These are phyloP conservation scores for Hymenoscyphus fraxineus DNA, from an alignment of 2,329 filamentous ascomycete genomes.

Conservation along the genomic window DNA sequence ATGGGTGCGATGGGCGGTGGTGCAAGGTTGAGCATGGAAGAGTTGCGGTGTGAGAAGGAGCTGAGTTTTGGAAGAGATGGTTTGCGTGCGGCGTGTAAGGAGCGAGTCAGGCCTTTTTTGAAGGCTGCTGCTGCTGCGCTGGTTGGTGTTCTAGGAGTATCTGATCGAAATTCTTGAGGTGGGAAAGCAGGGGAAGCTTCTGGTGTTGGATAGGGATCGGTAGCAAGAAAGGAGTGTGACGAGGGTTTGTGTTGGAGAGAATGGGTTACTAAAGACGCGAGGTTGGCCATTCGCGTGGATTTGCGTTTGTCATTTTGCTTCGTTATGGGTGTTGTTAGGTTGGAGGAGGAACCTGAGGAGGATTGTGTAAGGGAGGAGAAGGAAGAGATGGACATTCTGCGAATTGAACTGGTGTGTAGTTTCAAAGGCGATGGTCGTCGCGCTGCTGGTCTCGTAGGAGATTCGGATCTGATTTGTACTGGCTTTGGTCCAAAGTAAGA, in stretches of 20 bases:
- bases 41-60: conserved; percentile 14
- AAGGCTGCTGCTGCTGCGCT: conserved; percentile 19
- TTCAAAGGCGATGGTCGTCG: conserved; percentile 25
- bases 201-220: conserved; percentile 26
- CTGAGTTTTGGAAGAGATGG: conserved; percentile 24
- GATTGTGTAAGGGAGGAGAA: conserved; percentile 16
- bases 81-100: conserved; percentile 22
- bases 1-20: neutral
- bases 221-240: conserved; percentile 28
- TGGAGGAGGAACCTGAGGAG: conserved; percentile 6
- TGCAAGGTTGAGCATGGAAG: conserved; percentile 8
- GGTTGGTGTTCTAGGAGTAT: conserved; percentile 25
- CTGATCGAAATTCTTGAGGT: conserved; percentile 8
- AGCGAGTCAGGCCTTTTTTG: conserved; percentile 22
- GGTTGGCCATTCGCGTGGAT: conserved; percentile 20
- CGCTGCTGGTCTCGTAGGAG: conserved; percentile 9
- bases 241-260: conserved; percentile 13
- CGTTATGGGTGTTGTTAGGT: conserved; percentile 5
- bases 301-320: conserved; percentile 15
- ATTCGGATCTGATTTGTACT: conserved; percentile 8
- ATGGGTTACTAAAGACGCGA: conserved; percentile 19
- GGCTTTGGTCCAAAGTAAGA: conserved; percentile 14
- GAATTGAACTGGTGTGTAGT: conserved; percentile 17
- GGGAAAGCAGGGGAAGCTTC: conserved; percentile 9
- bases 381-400: conserved; percentile 24